Conservation (phyloP, 352 stramenopile species). For the Halophytophthora polymorphica region DNA sequence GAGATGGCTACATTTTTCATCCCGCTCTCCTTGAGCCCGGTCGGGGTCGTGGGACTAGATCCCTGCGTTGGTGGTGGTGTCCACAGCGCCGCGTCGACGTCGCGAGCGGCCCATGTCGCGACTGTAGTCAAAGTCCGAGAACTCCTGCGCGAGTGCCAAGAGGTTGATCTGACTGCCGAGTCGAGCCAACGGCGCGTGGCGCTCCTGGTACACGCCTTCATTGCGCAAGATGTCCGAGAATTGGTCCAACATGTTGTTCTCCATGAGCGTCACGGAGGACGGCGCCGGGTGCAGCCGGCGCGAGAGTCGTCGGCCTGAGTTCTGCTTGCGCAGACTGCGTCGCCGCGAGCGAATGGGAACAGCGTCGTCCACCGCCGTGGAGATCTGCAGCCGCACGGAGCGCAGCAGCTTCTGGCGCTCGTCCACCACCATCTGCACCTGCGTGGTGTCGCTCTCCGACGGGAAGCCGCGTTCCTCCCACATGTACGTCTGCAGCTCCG, state of each 20-base stretch:
- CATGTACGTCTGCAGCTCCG: slow-evolving; percentile 77
- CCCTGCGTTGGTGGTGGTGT: slow-evolving; percentile 6
- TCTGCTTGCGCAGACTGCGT: slow-evolving; percentile 17
- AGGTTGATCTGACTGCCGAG: slow-evolving; percentile 58
- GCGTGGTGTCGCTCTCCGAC: slow-evolving; percentile 76
- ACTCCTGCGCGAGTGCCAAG: slow-evolving; percentile 24
- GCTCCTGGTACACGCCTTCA: slow-evolving; percentile 64
- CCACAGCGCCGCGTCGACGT: slow-evolving; percentile 14
- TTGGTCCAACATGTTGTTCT: slow-evolving; percentile 64
- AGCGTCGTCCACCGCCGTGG: slow-evolving; percentile 50
- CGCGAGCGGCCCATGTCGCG: slow-evolving; percentile 14
- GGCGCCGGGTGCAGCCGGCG: slow-evolving; percentile 43
- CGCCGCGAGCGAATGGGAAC: slow-evolving; percentile 33
- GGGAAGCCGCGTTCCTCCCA: slow-evolving; percentile 86
- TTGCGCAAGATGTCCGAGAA: slow-evolving; percentile 53
- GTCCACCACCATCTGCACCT: slow-evolving; percentile 76
- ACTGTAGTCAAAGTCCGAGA: slow-evolving; percentile 22
- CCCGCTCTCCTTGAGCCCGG: too few species aligned
- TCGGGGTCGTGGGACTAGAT: background rate
- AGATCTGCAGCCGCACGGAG: slow-evolving; percentile 63
- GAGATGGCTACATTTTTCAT: slow-evolving; percentile 5
- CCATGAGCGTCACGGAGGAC: slow-evolving; percentile 32
- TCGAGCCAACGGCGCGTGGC: slow-evolving; percentile 42
- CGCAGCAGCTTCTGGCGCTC: slow-evolving; percentile 57
- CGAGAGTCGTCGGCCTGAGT: slow-evolving; percentile 4